Conservation (phyloP, 805 yeast genomes). For the Suhomyces vadensis region DNA sequence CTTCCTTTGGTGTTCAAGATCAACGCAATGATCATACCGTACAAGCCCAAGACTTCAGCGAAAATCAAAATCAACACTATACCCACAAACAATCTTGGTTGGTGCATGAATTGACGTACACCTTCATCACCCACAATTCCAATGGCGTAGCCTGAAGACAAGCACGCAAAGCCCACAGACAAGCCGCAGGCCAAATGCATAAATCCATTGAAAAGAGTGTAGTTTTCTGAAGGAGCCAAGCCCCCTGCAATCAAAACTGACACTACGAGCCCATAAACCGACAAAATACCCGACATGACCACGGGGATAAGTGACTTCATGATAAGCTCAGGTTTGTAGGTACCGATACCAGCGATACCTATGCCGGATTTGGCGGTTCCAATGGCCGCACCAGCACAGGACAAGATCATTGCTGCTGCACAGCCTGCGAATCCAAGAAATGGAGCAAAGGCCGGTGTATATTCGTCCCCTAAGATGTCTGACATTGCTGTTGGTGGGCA, state of each 20-base stretch:
- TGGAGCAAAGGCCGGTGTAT: constrained; percentile 91
- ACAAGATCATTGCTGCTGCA: constrained; percentile 85
- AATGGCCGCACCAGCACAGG: constrained; percentile 97
- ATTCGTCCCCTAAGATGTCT: constrained; percentile 48
- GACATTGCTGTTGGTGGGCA: constrained; percentile 2
- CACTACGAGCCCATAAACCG: constrained; percentile 96
- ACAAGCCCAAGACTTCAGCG: constrained; percentile 86
- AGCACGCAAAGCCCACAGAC: constrained; percentile 93
- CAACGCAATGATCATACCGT: constrained; percentile 94
- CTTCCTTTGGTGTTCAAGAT: constrained; percentile 88
- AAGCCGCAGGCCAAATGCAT: constrained; percentile 97
- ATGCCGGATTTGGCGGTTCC: constrained; percentile 98
- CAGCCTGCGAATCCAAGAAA: constrained; percentile 98
- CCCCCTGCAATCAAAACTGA: constrained; percentile 94
- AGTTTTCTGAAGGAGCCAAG: constrained; percentile 71
- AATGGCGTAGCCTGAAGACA: constrained; percentile 95
- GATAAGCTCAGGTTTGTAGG: constrained; percentile 93
- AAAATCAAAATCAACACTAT: constrained; percentile 86
- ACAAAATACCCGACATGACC: constrained; percentile 95
- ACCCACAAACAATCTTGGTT: constrained; percentile 85
- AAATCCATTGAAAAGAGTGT: constrained; percentile 92
- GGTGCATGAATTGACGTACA: constrained; percentile 84
- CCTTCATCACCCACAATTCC: constrained; percentile 95
- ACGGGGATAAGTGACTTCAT: constrained; percentile 97
- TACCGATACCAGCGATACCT: constrained; percentile 97